A percentile compares a stretch with the other conserved stretches of the same genome.
These are phyloP conservation scores for Paramecium primaurelia DNA, from an alignment of 73 alveolate species.

Conservation along the genomic window DNA sequence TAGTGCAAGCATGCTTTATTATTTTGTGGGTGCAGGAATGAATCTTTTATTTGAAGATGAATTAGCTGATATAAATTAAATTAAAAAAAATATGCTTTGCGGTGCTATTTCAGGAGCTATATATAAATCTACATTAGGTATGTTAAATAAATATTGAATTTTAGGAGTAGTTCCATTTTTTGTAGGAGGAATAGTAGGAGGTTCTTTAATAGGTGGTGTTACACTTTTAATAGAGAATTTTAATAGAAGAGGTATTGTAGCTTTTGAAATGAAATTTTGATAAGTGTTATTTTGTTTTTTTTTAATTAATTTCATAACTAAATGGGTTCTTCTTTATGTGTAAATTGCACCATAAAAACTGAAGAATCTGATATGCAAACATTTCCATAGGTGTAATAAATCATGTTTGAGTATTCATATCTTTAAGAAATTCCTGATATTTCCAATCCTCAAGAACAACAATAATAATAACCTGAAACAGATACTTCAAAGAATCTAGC, in stretches of 20 bases:
- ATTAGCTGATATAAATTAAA: conserved; percentile 34
- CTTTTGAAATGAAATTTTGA: conserved; percentile 29
- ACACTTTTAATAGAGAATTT: conserved; percentile 21
- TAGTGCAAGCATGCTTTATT: conserved; percentile 53
- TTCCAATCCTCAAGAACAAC: neutral
- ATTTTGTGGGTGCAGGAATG: conserved; percentile 53
- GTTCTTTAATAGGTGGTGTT: conserved; percentile 37
- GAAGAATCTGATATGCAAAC: neutral
- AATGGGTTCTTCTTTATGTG: conserved; percentile 1
- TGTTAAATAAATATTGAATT: neutral
- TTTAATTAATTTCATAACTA: conserved; percentile 7
- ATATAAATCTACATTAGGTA: conserved; percentile 45
- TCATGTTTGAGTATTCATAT: neutral
- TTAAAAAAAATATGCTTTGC: conserved; percentile 44
- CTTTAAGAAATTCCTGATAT: neutral
- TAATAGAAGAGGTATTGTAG: neutral
- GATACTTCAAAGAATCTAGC: neutral
- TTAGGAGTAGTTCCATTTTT: conserved; percentile 45
- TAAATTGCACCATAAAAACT: neutral
- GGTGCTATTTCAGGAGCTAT: conserved; percentile 55
- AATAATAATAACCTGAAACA: neutral
- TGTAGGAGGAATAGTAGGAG: conserved; percentile 50
- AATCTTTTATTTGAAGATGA: conserved; percentile 60
- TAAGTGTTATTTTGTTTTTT: neutral
- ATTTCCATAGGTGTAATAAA: neutral